Base-by-base conservation (phyloP, 2,329 filamentous ascomycete genomes). In the Didymellaceae sp. region DNA sequence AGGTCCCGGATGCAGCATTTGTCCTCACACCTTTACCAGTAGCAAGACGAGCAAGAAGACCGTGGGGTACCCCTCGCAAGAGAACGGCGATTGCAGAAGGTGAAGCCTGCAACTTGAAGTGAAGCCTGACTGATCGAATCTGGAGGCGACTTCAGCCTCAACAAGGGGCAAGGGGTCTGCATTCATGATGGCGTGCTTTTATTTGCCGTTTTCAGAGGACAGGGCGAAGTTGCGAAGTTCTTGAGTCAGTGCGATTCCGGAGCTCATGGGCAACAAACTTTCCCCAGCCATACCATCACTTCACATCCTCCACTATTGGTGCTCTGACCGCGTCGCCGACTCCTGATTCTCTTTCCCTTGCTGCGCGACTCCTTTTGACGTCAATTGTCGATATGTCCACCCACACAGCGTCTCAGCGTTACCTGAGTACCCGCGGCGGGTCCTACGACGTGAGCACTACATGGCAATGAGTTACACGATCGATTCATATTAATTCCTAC, bases 391-490 rank as follows among this genome's bases (percentile, higher is more conserved):
- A 31, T 38, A 78, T 77, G 75, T 54, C 75, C 40, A 74, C 76
- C 38, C 76, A 79, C 55, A 81, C 78, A 44, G 69, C 78, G 52
- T 85, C 83, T 10, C 84, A 86, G 63, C 78, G 78, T 61, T 87
- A 86, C 65, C 74, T 86, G 47, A 86, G 82, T 64, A 86, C 83
- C 16, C 75, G 84, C 57, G 84, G 84, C 59, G 84, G 82, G 53
- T 84, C 80, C 20, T 86, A 85, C 71, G 82, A 82, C 64, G 84
- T 86, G 76, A 63, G 78, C 40, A 28, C 39, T 45, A 22, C 28
- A 20, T 37, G 35, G 50, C 31, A 53, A 48, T 34, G 35, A 24
- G 18, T n/a, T 37, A 14, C 18, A 26, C 24, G 22, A 11, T 37
- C 39, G 28, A 45, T 16, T 24, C 9, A 14, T 55, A 40, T 61